Evolutionary conservation across 371 early-diverging fungal genomes (phyloP).

Genomic region (Phascolomyces articulosus): DNA sequence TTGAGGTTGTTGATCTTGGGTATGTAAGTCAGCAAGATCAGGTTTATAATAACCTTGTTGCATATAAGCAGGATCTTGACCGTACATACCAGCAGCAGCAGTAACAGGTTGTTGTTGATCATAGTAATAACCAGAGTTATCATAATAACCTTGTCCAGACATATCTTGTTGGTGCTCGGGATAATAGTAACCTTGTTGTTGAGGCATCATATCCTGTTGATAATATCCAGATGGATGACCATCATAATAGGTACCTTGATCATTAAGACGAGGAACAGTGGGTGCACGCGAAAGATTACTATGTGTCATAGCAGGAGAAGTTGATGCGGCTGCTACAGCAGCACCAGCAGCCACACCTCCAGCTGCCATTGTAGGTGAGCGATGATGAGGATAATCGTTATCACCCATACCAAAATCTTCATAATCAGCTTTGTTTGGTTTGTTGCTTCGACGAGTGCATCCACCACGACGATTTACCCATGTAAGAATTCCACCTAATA

Average conservation of each 20-base stretch:
- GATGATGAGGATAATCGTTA: conserved; percentile 36
- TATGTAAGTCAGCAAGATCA: conserved; percentile 19
- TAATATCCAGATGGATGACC: conserved; percentile 16
- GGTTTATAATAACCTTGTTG: conserved; percentile 24
- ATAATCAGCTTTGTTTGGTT: conserved; percentile 32
- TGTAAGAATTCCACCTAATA: conserved; percentile 37
- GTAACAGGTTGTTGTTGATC: conserved; percentile 6
- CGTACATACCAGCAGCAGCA: conserved; percentile 5
- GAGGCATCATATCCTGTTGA: conserved; percentile 8
- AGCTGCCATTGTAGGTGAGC: conserved; percentile 10
- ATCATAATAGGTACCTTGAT: conserved; percentile 24
- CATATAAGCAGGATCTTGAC: not conserved
- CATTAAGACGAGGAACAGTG: conserved; percentile 17
- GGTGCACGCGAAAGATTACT: conserved; percentile 1
- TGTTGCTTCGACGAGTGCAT: conserved; percentile 28
- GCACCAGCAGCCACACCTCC: conserved; percentile 12
- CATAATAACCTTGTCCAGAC: conserved; percentile 5
- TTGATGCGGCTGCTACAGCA: conserved; percentile 1
- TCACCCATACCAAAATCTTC: conserved; percentile 53
- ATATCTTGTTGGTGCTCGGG: conserved; percentile 14
- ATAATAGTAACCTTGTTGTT: conserved; percentile 22
- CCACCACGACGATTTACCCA: conserved; percentile 42
- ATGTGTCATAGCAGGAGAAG: conserved; percentile 12
- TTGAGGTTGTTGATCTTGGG: conserved; percentile 2
- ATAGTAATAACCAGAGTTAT: conserved; percentile 21